phyloP scores from a whole-genome alignment of 2,329 filamentous ascomycete species.

The Ilyonectria sp. region DNA sequence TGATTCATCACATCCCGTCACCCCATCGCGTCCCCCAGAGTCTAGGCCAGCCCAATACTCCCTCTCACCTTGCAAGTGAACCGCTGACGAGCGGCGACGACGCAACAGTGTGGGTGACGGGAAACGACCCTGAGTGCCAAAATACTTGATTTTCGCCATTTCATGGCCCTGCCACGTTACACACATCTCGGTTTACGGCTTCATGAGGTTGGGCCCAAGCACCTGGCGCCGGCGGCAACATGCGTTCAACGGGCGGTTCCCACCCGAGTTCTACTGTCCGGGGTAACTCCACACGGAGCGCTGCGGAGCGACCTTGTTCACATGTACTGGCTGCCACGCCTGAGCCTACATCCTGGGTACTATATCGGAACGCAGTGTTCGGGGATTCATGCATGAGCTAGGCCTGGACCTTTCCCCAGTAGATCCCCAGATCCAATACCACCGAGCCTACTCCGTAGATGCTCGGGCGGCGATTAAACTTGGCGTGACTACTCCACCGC shows the following conservation, averaged over 20 bases:
- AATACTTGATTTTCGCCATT: slow-evolving; percentile 8
- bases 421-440: background rate
- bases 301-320: slow-evolving; percentile 2
- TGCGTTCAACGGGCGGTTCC: slow-evolving; percentile 4
- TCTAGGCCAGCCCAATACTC: slow-evolving; percentile 26
- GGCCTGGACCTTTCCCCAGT: background rate
- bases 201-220: background rate
- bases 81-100: slow-evolving; percentile 17
- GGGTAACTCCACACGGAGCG: slow-evolving; percentile 8
- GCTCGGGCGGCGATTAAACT: background rate
- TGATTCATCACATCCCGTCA: slow-evolving; percentile 43
- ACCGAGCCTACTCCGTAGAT: background rate
- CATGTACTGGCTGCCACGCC: background rate
- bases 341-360: too few relatives aligned
- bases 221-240: background rate
- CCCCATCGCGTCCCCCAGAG: slow-evolving; percentile 7
- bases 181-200: slow-evolving; percentile 14
- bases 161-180: slow-evolving; percentile 3
- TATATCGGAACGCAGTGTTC: background rate
- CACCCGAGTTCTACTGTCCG: background rate
- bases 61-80: slow-evolving; percentile 14
- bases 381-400: background rate
- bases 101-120: slow-evolving; percentile 10
- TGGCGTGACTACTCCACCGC: slow-evolving; percentile 13
- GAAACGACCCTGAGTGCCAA: background rate